phyloP scores from a whole-genome alignment of 805 yeast genomes.

The Wickerhamiella brachini region DNA sequence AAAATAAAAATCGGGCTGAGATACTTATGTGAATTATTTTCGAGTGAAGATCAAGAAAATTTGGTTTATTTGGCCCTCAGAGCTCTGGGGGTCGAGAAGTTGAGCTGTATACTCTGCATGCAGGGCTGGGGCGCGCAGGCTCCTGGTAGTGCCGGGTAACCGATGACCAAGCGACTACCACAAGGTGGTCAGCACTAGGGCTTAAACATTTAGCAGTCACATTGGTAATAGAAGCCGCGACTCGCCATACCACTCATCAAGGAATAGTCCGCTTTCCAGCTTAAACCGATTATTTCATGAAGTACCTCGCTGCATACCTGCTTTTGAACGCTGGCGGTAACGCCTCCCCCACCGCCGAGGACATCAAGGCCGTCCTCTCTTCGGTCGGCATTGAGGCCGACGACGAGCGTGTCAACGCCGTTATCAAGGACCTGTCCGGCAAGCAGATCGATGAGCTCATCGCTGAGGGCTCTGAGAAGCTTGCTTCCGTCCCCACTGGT shows the following conservation, averaged over 20 bases:
- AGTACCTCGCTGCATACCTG: constrained; percentile 99
- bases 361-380: constrained; percentile 76
- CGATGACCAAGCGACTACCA: neutral
- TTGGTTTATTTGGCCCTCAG: neutral
- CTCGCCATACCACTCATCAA: constrained; percentile 23
- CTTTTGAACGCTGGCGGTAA: constrained; percentile 95
- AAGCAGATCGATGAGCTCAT: constrained; percentile 80
- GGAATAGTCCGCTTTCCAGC: constrained; percentile 63
- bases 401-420: constrained; percentile 66
- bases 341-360: constrained; percentile 85
- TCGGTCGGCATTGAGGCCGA: constrained; percentile 96
- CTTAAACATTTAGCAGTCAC: neutral
- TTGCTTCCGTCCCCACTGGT: constrained; percentile 95
- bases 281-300: constrained; percentile 39
- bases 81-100: neutral
- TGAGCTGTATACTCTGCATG: neutral
- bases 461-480: constrained; percentile 89
- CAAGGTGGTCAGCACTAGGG: neutral
- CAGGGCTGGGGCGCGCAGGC: neutral
- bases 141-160: neutral
- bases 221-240: neutral
- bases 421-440: constrained; percentile 83
- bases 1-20: neutral
- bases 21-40: too few species aligned
- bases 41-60: too few species aligned